Conservation (phyloP, 202 grass and related monocot genomes). For the Setaria italica region DNA sequence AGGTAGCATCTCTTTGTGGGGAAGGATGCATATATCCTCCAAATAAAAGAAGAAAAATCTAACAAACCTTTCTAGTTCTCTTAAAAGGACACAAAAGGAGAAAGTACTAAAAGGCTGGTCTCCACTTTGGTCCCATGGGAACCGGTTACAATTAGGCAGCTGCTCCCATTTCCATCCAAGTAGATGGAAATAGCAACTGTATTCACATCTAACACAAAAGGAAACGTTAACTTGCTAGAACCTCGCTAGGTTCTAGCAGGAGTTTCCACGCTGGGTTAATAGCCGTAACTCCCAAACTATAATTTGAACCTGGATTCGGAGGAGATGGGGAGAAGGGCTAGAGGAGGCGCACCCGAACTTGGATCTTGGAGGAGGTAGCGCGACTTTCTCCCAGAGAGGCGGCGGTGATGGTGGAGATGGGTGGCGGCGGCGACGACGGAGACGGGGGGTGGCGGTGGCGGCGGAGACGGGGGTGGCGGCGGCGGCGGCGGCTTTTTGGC, state of each 20-base stretch:
- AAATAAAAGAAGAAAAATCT: slow-evolving; percentile 46
- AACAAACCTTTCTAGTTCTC: slow-evolving; percentile 40
- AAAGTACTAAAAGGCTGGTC: slow-evolving; percentile 12
- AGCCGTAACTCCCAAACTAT: too few species aligned
- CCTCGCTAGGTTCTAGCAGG: neutral
- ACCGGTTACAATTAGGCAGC: slow-evolving; percentile 27
- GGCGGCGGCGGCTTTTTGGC: too few species aligned
- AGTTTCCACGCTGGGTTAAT: neutral
- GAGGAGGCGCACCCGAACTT: too few species aligned
- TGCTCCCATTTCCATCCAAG: slow-evolving; percentile 26
- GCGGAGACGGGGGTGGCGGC: too few species aligned
- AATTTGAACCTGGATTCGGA: too few species aligned
- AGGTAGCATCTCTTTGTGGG: slow-evolving; percentile 4
- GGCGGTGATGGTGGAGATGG: too few species aligned
- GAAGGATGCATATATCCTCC: slow-evolving; percentile 33
- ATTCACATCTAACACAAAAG: slow-evolving; percentile 18
- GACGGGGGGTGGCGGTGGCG: too few species aligned
- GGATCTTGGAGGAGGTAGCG: too few species aligned
- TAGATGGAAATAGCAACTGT: neutral
- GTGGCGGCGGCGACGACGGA: too few species aligned
- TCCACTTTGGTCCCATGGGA: slow-evolving; percentile 30
- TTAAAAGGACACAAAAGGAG: slow-evolving; percentile 8
- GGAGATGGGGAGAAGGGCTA: too few species aligned
- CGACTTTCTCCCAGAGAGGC: too few species aligned
- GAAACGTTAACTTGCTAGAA: neutral